These are phyloP conservation scores for Phytophthora palmivora DNA, from an alignment of 352 stramenopile genomes.

Conservation along the genomic window DNA sequence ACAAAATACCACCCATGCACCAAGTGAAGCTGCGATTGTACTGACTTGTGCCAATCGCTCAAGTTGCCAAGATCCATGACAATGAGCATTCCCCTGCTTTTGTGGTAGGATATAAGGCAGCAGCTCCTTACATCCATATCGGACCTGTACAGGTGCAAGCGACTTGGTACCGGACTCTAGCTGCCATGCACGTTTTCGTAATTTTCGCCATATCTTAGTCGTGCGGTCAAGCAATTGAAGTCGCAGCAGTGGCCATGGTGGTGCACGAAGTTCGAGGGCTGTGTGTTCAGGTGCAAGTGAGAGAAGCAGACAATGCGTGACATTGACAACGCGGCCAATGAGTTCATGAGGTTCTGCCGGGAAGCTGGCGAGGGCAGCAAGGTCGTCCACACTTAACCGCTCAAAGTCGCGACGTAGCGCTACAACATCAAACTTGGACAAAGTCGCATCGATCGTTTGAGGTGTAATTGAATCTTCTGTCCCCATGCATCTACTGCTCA, in stretches of 20 bases:
- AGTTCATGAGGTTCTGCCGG: constrained; percentile 50
- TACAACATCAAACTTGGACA: constrained; percentile 25
- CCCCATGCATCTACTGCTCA: constrained; percentile 30
- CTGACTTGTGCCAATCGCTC: constrained; percentile 45
- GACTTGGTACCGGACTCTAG: constrained; percentile 31
- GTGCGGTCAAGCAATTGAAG: constrained; percentile 54
- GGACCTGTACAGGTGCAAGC: constrained; percentile 42
- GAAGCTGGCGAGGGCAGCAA: constrained; percentile 52
- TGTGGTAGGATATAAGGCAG: constrained; percentile 21
- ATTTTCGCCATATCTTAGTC: constrained; percentile 39
- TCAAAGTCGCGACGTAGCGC: constrained; percentile 33
- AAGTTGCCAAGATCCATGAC: constrained; percentile 13
- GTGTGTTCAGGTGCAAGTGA: constrained; percentile 41
- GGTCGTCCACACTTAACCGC: constrained; percentile 47
- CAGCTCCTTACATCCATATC: constrained; percentile 45
- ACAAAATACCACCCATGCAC: constrained; percentile 51
- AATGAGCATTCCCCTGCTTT: constrained; percentile 1
- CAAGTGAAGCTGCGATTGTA: constrained; percentile 55
- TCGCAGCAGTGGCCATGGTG: constrained; percentile 58
- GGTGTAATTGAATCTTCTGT: constrained; percentile 10
- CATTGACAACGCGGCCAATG: constrained; percentile 44
- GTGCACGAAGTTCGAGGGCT: constrained; percentile 33
- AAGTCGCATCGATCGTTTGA: constrained; percentile 1
- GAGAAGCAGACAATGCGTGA: constrained; percentile 52
- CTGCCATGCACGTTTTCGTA: constrained; percentile 48